Evolutionary conservation across 2,329 filamentous ascomycete species (phyloP), one percentile per base, ranked within the genome.

Genomic region (Colletotrichum sp.): DNA sequence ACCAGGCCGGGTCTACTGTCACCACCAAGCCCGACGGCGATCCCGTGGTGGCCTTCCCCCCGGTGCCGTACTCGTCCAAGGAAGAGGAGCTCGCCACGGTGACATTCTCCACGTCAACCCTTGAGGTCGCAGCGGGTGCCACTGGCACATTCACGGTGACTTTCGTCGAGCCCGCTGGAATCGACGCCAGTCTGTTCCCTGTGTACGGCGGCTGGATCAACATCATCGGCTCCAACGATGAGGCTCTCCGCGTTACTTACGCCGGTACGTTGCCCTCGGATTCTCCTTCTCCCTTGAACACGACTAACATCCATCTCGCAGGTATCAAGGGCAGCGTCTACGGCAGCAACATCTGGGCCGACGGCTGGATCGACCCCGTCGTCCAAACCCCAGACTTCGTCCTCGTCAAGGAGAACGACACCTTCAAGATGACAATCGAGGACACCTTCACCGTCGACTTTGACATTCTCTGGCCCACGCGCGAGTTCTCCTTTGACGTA

Each of bases 1-100:
- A 91, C 74, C 82, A 87, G 6, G 86, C 87, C 2, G 87, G 90
- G 13, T 82, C 86, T 6, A 91, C 91, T 3, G 87, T 88, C 69
- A 92, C 91, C 80, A 89, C 91, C 0, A 88, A 87, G 78, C 82
- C 86, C 4, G 78, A 79, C 30, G 78, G 80, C 2, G 79, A 77
- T 55, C 68, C 72, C 1, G 77, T 70, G 11, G 78, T 81, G 1
- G 78, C 79, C 22, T 85, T 61, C 90, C 89, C 78, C 87, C 89
- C 22, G 87, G 86, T 39, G 83, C 81, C 71, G 63, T 78, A 66
- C 70, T 79, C 61, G 55, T 55, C 29, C 9, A 81, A 86, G 9
- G 81, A 84, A 1, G 78, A 81, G 15, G 81, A 82, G 11, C 83
- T 85, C 49, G 89, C 89, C 9, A 84, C 82, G 0, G 78, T 91